A percentile compares a stretch with the other conserved stretches of the same genome.
These are phyloP conservation scores for Coleophoma cylindrospora DNA, from an alignment of 2,329 filamentous ascomycete species.

Conservation along the genomic window DNA sequence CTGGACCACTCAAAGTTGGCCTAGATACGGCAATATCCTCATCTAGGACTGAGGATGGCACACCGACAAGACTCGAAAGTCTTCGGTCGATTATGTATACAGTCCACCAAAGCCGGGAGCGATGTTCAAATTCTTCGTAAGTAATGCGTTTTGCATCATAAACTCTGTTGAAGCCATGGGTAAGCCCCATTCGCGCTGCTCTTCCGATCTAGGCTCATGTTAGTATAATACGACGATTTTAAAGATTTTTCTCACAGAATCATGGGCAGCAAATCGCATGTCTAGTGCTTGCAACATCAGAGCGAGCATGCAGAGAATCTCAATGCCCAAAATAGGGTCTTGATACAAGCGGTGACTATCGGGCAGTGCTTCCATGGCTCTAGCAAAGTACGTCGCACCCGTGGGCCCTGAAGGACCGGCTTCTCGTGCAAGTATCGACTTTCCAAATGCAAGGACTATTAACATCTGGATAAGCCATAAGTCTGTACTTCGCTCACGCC, in stretches of 20 bases:
- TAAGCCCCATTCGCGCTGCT: background rate
- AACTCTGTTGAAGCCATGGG: background rate
- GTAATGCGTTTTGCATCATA: background rate
- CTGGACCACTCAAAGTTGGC: background rate
- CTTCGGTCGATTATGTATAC: constrained; percentile 1
- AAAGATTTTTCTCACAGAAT: background rate
- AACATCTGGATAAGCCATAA: background rate
- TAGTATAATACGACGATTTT: too few relatives aligned
- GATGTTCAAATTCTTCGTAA: background rate
- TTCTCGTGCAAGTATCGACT: background rate
- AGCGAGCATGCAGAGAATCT: constrained; percentile 1
- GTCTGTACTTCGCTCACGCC: background rate
- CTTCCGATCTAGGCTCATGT: background rate
- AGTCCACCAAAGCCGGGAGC: background rate
- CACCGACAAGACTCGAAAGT: background rate
- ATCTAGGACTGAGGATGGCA: background rate
- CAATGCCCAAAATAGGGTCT: constrained; percentile 1
- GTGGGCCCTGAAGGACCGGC: background rate
- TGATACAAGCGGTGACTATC: background rate
- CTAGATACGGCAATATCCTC: background rate
- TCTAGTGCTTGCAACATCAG: background rate
- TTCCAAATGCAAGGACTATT: background rate
- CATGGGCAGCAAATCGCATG: background rate
- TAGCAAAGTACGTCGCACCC: background rate
- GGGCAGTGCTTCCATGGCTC: background rate